Evolutionary conservation across 2,329 filamentous ascomycete species (phyloP), one percentile per base, ranked within the genome.

Genomic region (Nemania abortiva): DNA sequence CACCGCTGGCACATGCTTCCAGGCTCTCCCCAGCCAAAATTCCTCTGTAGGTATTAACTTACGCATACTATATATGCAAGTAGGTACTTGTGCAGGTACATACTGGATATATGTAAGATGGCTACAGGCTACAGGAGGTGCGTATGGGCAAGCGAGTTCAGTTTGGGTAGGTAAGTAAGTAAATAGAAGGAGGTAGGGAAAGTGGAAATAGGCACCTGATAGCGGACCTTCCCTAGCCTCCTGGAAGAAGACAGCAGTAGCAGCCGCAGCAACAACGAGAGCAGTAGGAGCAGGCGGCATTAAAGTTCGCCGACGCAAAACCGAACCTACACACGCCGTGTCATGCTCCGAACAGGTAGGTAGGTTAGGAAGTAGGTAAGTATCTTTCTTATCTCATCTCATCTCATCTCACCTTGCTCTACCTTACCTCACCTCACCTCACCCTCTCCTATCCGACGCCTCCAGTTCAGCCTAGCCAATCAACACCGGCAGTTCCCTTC

Each of bases 291-390:
- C 34, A 37, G 34, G 42, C 49, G 50, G n/a, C 59, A 60, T 70
- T 61, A 70, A 56, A 39, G 64, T 66, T 67, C 27, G 53, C 24
- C 59, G 24, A 37, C 42, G 39, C 55, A 64, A 34, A 27, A 22
- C 15, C 18, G 27, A 55, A 6, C 18, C 18, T 31, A 13, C 29
- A n/a, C 3, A 18, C 13, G 22, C 22, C 24, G 49, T 27, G 49
- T 52, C 22, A 18, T 52, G 49, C 49, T 52, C 10, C 24, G 24
- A 27, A 5, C 24, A 27, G 24, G 24, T 27, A 27, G 24, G 24
- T 27, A 27, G 24, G 24, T 27, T 2, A 5, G 24, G 2, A 27
- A 5, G 24, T 27, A 27, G 24, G 24, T 27, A 27, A 5, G 24
- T 27, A 27, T 27, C 24, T 27, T 29, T 27, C 24, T 27, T 29